Evolutionary conservation across 441 rosid species (phyloP).

Genomic region (Melastoma candidum): DNA sequence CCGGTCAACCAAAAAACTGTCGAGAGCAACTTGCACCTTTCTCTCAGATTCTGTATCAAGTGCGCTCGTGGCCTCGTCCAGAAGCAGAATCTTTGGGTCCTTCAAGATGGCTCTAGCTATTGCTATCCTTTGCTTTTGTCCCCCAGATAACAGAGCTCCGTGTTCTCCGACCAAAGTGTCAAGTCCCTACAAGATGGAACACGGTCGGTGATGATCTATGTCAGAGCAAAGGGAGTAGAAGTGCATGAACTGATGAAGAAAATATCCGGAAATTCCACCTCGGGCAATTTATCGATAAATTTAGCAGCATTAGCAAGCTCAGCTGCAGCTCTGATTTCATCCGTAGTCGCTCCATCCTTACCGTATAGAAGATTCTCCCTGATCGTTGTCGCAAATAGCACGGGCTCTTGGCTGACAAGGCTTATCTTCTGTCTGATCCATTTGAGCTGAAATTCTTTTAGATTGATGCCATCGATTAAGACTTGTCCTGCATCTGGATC

Average conservation of each 20-base stretch:
- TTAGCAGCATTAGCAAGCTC: constrained; percentile 4
- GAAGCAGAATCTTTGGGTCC: constrained; percentile 54
- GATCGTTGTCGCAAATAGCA: constrained; percentile 1
- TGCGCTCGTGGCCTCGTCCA: constrained; percentile 80
- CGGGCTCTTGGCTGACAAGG: constrained; percentile 11
- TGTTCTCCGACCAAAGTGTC: constrained; percentile 78
- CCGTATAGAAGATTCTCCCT: not conserved
- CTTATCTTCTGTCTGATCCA: constrained; percentile 9
- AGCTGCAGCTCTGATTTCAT: constrained; percentile 9
- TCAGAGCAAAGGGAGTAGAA: too few relatives aligned
- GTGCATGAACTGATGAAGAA: too few relatives aligned
- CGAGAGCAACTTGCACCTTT: constrained; percentile 61
- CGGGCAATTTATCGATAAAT: constrained; percentile 7
- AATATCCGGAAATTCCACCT: not conserved
- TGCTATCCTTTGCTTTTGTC: constrained; percentile 80
- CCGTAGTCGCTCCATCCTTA: not conserved
- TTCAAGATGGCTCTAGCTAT: constrained; percentile 79
- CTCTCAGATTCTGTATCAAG: constrained; percentile 69
- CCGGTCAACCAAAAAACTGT: constrained; percentile 42
- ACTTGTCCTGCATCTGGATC: constrained; percentile 6
- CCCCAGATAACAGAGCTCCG: constrained; percentile 71
- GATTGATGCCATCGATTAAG: constrained; percentile 2
- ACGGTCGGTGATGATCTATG: too few relatives aligned
- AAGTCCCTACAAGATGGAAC: constrained; percentile 32
- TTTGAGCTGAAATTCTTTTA: constrained; percentile 5